phyloP scores from a whole-genome alignment of 176 grass and related monocot species.

The Triticum timopheevii region DNA sequence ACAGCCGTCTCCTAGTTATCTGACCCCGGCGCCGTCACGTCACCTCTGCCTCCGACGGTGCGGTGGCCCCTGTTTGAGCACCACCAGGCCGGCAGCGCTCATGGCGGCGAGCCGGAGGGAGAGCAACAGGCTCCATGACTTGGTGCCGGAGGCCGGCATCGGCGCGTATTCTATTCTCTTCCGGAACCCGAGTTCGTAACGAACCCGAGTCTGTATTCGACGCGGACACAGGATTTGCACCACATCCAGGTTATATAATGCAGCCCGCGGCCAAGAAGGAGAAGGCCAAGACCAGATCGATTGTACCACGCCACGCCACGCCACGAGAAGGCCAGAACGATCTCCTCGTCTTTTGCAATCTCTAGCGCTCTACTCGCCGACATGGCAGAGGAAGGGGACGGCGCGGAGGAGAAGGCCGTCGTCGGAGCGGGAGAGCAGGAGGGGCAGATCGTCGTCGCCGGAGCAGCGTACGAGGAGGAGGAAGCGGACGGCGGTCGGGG shows the following conservation, averaged over 20 bases:
- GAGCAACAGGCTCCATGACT: too few relatives aligned
- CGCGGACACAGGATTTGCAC: not conserved
- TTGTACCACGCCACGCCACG: not conserved
- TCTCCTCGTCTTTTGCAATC: not conserved
- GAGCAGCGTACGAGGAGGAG: not conserved
- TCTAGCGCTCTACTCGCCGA: not conserved
- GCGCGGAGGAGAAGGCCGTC: not conserved
- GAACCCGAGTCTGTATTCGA: not conserved
- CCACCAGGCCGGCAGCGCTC: too few relatives aligned
- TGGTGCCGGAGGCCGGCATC: too few relatives aligned
- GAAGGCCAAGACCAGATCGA: not conserved
- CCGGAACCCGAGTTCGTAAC: not conserved
- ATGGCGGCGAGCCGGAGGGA: too few relatives aligned
- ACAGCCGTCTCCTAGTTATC: too few relatives aligned
- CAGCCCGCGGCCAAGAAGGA: not conserved
- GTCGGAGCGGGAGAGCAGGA: not conserved
- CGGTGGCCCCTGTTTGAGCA: too few relatives aligned
- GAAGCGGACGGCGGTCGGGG: not conserved
- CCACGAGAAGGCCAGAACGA: not conserved
- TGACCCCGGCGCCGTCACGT: too few relatives aligned
- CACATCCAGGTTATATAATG: not conserved
- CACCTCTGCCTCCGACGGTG: not conserved
- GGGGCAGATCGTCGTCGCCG: not conserved
- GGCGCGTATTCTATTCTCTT: not conserved
- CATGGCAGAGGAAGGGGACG: not conserved